Conservation (phyloP, 176 grass and related monocot genomes). For the Olyra latifolia region DNA sequence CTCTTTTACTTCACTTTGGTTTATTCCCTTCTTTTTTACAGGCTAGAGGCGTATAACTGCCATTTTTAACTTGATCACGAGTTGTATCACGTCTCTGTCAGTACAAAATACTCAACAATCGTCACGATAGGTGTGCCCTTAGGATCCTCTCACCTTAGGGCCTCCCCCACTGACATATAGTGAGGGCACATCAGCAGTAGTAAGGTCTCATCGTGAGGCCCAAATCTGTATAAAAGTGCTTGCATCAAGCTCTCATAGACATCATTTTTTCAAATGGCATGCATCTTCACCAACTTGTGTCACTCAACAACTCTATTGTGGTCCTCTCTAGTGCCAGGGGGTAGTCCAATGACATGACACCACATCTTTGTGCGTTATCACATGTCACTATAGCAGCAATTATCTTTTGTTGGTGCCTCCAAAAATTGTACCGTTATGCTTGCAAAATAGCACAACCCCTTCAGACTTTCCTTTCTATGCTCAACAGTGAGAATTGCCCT, state of each 20-base stretch:
- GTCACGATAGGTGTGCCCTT: neutral
- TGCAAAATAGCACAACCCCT: constrained; percentile 5
- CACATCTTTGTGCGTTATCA: neutral
- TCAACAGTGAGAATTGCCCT: too few relatives aligned
- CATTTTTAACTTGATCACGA: neutral
- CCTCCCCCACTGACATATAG: neutral
- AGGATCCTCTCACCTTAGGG: neutral
- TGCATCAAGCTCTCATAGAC: neutral
- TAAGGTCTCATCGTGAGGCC: neutral
- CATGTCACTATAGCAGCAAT: neutral
- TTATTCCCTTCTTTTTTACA: neutral
- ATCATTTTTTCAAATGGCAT: neutral
- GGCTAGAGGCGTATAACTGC: neutral
- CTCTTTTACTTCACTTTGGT: constrained; percentile 4
- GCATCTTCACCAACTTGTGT: neutral
- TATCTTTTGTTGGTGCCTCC: neutral
- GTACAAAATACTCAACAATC: neutral
- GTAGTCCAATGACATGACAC: neutral
- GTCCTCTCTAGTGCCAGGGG: neutral
- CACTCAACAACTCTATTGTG: neutral
- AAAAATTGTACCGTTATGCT: constrained; percentile 26
- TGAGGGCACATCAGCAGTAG: neutral
- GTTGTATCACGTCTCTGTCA: neutral
- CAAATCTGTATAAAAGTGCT: neutral
- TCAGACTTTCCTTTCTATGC: constrained; percentile 25